These are phyloP conservation scores for Xerocomellus dryophilus DNA, from an alignment of 768 basidiomycete species.

Conservation along the genomic window DNA sequence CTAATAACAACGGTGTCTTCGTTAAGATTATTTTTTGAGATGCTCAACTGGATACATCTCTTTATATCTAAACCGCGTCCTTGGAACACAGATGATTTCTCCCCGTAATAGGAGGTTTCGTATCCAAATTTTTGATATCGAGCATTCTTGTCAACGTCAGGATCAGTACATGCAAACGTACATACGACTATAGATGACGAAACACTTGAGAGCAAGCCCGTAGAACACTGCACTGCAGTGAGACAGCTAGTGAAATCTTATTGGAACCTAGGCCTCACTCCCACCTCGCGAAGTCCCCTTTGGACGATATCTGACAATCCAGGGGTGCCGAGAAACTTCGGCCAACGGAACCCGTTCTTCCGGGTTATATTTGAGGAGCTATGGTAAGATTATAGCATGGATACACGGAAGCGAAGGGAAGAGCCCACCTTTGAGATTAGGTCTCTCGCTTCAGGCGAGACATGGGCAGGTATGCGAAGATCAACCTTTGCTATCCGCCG, in stretches of 20 bases:
- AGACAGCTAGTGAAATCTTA: background rate
- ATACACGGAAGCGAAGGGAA: background rate
- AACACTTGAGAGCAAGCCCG: background rate
- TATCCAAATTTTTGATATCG: background rate
- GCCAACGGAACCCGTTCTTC: constrained; percentile 68
- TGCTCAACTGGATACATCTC: background rate
- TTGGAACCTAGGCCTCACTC: constrained; percentile 14
- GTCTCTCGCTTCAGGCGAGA: constrained; percentile 44
- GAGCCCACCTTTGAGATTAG: constrained; percentile 41
- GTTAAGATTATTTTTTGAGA: background rate
- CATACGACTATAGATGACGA: constrained; percentile 11
- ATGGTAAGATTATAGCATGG: constrained; percentile 1
- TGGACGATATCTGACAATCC: constrained; percentile 72
- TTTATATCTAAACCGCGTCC: background rate
- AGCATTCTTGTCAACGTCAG: background rate
- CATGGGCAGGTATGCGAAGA: constrained; percentile 45
- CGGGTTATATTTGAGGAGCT: constrained; percentile 86
- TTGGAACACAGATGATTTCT: background rate
- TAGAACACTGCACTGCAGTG: background rate
- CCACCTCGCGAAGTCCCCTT: constrained; percentile 39
- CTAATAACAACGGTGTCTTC: constrained; percentile 5
- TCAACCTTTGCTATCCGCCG: constrained; percentile 87
- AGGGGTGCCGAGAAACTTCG: constrained; percentile 80
- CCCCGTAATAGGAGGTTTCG: background rate
- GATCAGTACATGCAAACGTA: constrained; percentile 15